Evolutionary conservation across 2,329 filamentous ascomycete species (phyloP).

Genomic region (Epichloe gansuensis): DNA sequence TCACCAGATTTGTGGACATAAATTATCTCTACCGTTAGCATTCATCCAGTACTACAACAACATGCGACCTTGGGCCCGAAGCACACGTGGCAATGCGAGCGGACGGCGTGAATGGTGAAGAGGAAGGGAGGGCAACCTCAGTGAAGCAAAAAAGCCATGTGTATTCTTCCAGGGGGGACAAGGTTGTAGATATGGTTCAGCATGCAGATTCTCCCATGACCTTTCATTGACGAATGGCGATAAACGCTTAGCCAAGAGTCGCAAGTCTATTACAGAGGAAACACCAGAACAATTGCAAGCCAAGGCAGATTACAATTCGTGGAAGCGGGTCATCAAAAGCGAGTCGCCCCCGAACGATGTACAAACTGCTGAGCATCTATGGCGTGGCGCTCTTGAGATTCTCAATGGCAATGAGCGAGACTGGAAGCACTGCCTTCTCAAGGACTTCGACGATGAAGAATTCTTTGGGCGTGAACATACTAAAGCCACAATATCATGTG

Average conservation of each 20-base stretch:
- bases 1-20: background rate
- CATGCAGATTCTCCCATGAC: background rate
- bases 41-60: background rate
- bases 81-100: background rate
- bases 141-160: background rate
- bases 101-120: background rate
- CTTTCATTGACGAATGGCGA: background rate
- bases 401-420: background rate
- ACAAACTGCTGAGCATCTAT: background rate
- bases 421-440: background rate
- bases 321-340: background rate
- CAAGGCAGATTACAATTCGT: background rate
- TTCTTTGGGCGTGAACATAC: background rate
- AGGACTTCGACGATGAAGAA: background rate
- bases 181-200: background rate
- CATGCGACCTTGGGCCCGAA: background rate
- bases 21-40: background rate
- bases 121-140: background rate
- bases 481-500: background rate
- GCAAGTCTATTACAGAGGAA: background rate
- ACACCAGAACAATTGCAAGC: background rate
- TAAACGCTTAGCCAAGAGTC: background rate
- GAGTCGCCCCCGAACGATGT: background rate
- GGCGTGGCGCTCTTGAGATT: background rate
- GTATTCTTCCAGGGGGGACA: background rate